Conservation (phyloP, 2,329 filamentous ascomycete species). For the Arachnomyces sp. region DNA sequence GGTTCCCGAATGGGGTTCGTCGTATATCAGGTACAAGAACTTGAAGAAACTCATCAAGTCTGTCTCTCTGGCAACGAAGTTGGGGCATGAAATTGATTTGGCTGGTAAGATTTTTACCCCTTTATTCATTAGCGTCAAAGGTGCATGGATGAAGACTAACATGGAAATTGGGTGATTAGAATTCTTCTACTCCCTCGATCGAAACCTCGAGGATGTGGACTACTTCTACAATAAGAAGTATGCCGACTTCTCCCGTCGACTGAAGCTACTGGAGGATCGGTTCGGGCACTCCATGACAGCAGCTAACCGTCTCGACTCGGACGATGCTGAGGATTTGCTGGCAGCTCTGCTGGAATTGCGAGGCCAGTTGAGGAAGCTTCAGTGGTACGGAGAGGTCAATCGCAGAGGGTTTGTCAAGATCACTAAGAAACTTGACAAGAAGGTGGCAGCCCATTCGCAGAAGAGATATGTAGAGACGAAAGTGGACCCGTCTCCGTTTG, state of each 20-base stretch:
- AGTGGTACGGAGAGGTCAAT: conserved; percentile 98
- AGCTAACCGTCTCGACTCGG: conserved; percentile 67
- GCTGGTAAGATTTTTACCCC: conserved; percentile 61
- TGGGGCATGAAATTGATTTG: conserved; percentile 72
- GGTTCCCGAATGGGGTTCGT: conserved; percentile 44
- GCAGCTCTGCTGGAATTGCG: conserved; percentile 83
- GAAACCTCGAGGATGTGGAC: conserved; percentile 95
- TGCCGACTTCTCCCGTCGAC: conserved; percentile 70
- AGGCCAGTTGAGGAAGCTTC: conserved; percentile 78
- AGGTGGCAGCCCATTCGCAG: conserved; percentile 70
- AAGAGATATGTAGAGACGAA: conserved; percentile 82
- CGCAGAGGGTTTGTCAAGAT: conserved; percentile 94
- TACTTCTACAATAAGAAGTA: conserved; percentile 96
- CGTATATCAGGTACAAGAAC: conserved; percentile 46
- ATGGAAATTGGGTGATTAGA: conserved; percentile 48
- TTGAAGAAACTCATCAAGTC: conserved; percentile 91
- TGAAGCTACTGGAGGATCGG: conserved; percentile 79
- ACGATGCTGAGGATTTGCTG: conserved; percentile 87
- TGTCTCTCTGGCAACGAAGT: conserved; percentile 59
- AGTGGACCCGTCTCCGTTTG: conserved; percentile 82
- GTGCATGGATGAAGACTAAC: too few relatives aligned
- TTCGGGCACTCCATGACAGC: conserved; percentile 69
- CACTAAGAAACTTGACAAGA: conserved; percentile 98
- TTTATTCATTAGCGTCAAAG: conserved; percentile 13
- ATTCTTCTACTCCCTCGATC: conserved; percentile 94